These are phyloP conservation scores for Tilletia caries DNA, from an alignment of 1,284 basidiomycete species.

Conservation along the genomic window DNA sequence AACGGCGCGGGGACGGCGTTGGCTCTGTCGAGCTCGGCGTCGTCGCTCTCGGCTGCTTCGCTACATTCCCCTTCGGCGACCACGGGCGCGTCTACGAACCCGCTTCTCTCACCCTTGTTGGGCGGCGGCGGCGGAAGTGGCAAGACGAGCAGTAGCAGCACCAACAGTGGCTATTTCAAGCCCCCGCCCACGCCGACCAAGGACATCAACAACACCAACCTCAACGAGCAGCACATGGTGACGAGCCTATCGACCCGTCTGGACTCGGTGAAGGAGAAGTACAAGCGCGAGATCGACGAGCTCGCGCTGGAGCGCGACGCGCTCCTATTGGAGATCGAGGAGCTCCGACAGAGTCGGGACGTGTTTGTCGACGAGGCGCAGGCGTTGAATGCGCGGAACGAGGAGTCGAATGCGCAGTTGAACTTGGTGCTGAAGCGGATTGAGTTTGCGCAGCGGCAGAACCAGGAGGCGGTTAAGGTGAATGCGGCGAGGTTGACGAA, in stretches of 20 bases:
- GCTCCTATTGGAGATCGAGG: conserved; percentile 75
- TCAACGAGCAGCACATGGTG: conserved; percentile 56
- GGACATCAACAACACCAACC: too few species aligned
- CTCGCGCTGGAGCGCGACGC: conserved; percentile 77
- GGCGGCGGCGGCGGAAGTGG: neutral
- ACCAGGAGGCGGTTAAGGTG: conserved; percentile 13
- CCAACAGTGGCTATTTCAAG: neutral
- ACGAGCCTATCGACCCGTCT: conserved; percentile 79
- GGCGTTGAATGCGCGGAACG: conserved; percentile 82
- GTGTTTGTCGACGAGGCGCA: conserved; percentile 86
- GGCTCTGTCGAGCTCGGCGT: neutral
- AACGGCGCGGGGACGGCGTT: too few species aligned
- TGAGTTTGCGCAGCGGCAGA: conserved; percentile 27
- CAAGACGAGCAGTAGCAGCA: neutral
- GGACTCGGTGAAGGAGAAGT: conserved; percentile 81
- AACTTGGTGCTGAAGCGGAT: conserved; percentile 58
- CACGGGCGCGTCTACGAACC: too few species aligned
- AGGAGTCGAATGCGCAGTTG: conserved; percentile 81
- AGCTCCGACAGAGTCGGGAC: conserved; percentile 80
- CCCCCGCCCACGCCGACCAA: too few species aligned
- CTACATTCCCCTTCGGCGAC: too few species aligned
- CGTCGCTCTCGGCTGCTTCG: neutral
- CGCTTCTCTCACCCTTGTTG: neutral
- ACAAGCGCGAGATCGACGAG: conserved; percentile 78
- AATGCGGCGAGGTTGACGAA: neutral